Conservation (phyloP, 2,329 filamentous ascomycete genomes). For the Metarhizium rileyi region DNA sequence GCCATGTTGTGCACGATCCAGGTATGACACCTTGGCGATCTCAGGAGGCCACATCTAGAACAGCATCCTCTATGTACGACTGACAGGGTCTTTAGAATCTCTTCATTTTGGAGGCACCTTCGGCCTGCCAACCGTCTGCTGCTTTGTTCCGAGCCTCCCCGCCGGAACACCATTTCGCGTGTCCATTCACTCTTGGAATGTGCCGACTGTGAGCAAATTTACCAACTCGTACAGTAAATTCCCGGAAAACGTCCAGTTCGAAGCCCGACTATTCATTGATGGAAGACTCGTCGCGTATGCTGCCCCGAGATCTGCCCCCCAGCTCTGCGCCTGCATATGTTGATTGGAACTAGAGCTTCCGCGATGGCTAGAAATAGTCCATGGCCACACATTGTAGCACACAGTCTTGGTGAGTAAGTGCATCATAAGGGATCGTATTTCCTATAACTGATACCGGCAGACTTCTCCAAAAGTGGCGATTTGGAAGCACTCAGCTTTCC, state of each 20-base stretch:
- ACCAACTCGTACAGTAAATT: slow-evolving; percentile 46
- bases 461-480: slow-evolving; percentile 46
- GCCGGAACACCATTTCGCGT: slow-evolving; percentile 54
- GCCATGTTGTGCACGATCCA: slow-evolving; percentile 53
- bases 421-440: background rate
- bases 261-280: slow-evolving; percentile 60
- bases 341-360: slow-evolving; percentile 35
- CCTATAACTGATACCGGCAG: slow-evolving; percentile 18
- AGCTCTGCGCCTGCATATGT: background rate
- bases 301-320: background rate
- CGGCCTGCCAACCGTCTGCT: slow-evolving; percentile 56
- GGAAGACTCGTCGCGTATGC: slow-evolving; percentile 50
- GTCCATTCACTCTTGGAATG: slow-evolving; percentile 66
- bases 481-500: slow-evolving; percentile 61
- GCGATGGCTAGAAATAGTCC: slow-evolving; percentile 39
- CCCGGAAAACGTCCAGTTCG: slow-evolving; percentile 48
- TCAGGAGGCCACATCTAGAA: background rate
- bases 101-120: slow-evolving; percentile 37
- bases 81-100: slow-evolving; percentile 34
- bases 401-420: slow-evolving; percentile 29
- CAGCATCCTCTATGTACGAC: background rate
- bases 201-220: slow-evolving; percentile 48
- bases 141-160: slow-evolving; percentile 58
- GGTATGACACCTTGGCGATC: slow-evolving; percentile 21
- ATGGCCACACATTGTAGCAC: slow-evolving; percentile 41